Evolutionary conservation across 352 stramenopile genomes (phyloP), one percentile per base, ranked within the genome.

Genomic region (Pythium volutum): DNA sequence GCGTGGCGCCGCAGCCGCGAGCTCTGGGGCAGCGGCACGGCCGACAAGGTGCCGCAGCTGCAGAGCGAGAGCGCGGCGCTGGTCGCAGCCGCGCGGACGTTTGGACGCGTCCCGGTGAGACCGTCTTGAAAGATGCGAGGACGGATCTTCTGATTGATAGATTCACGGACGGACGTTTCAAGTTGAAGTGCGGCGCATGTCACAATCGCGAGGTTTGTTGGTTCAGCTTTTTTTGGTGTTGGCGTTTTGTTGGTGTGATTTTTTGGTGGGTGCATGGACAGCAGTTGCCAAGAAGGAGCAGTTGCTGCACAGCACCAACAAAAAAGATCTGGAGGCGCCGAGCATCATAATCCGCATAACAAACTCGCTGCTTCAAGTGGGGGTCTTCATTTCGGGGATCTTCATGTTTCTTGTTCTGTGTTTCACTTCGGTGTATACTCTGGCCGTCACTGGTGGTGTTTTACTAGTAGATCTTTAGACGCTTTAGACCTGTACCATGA

Each of bases 41-140:
- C 67, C 45, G 41, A 31, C 31, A 15, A 18, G n/a, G 14, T 43
- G 6, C 36, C 39, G n/a, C 73, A 75, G 50, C 64, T 77, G 38
- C 67, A 75, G 54, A 73, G 64, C 53, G 76, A 87, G 33, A 62
- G 62, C 36, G 59, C 66, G 50, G 81, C 72, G 43, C 45, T 90
- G 23, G 69, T 90, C 43, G 61, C 76, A 46, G 59, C 71, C 27
- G 65, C 88, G 33, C 75, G 78, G 23, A 52, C 70, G 34, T 72
- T 83, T 65, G 78, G 78, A n/a, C 78, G 77, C 49, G 74, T 76
- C 15, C 14, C 18, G 36, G 36, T 43, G 36, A 43, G 36, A 43
- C 36, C 36, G 36, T 43, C 8, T 15, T 11, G 3, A 8, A 36
- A 36, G 31, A 36, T 34, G 29, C 6, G 36, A 42, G 10, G 3